Evolutionary conservation across 176 grass and related monocot genomes (phyloP).

Genomic region (Lolium rigidum): DNA sequence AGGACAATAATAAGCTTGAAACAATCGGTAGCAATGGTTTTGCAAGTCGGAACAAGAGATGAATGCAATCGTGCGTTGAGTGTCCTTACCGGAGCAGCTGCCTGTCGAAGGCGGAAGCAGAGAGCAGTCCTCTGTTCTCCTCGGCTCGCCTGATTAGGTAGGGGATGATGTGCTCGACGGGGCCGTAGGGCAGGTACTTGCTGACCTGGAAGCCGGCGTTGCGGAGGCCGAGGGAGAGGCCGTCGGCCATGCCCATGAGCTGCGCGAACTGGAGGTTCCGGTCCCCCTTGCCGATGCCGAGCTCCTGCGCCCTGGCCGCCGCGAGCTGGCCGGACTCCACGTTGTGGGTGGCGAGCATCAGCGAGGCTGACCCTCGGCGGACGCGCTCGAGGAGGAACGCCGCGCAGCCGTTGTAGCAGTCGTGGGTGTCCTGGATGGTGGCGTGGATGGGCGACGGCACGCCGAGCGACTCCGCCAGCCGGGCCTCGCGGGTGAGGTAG

Average conservation of each 20-base stretch:
- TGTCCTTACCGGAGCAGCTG: constrained; percentile 70
- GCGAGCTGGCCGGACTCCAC: constrained; percentile 66
- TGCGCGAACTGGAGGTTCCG: constrained; percentile 87
- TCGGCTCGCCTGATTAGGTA: constrained; percentile 93
- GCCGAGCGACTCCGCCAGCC: constrained; percentile 60
- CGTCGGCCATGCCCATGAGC: constrained; percentile 98
- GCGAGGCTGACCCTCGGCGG: constrained; percentile 57
- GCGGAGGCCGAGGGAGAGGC: constrained; percentile 72
- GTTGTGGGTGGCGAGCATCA: constrained; percentile 90
- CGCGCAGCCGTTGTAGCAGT: constrained; percentile 84
- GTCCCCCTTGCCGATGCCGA: constrained; percentile 63
- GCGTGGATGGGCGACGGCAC: constrained; percentile 76
- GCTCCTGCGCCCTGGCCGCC: constrained; percentile 66
- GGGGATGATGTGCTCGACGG: constrained; percentile 88
- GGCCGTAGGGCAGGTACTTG: constrained; percentile 96
- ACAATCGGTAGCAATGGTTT: not conserved
- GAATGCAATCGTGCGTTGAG: not conserved
- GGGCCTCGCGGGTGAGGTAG: constrained; percentile 79
- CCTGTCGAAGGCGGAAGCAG: constrained; percentile 65
- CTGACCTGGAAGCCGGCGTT: constrained; percentile 90
- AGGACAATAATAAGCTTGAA: not conserved
- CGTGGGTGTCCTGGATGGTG: constrained; percentile 79
- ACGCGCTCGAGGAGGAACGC: constrained; percentile 80
- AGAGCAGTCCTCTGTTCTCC: constrained; percentile 94
- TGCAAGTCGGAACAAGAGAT: not conserved